Evolutionary conservation across 495 filamentous ascomycete genomes (phyloP), one percentile per base, ranked within the genome.

Genomic region (Apodospora peruviana): DNA sequence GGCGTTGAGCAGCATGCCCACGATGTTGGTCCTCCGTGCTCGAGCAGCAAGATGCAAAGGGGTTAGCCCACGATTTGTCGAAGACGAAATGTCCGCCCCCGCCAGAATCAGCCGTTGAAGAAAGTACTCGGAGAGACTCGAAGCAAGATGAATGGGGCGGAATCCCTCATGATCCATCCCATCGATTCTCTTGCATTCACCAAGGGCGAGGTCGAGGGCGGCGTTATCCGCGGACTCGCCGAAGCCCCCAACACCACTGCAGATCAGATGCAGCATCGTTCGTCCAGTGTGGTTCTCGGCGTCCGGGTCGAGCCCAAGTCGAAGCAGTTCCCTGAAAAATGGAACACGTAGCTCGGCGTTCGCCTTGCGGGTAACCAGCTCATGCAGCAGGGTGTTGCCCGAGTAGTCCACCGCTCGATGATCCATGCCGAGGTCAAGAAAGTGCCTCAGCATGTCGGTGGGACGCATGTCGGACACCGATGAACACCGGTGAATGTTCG

Each of bases 1-100:
- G 21, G 56, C 43, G 12, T 63, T 55, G 3, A 75, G 51, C 3
- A 77, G 50, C 14, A 71, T 36, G 0, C 63, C 72, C 7, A 76
- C 50, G 7, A 60, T 53, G 42, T 72, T 72, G 34, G 52, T 62
- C 43, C 69, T 55, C 4, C 64, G 52, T 22, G 66, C 60, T 29
- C 51, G 45, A 3, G 66, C 57, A 7, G 70, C 72, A 18, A 73
- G 52, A 47, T 76, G 73, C 3, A 76, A 54, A 16, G 66, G 43
- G 9, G 64, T 73, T 14, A 57, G 47, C 1, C 62, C 57, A 12
- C 70, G 55, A 16, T 59, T 47, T 0, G 71, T 70, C 5, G 19
- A 21, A 11, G 32, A 34, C 8, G 51, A 50, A 12, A 55, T 20
- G 41, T 65, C 51, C 2, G 65, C 68, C 4, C 72, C 72, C 0